phyloP scores from a whole-genome alignment of 2,329 filamentous ascomycete species.

The Zopfia rhizophila region DNA sequence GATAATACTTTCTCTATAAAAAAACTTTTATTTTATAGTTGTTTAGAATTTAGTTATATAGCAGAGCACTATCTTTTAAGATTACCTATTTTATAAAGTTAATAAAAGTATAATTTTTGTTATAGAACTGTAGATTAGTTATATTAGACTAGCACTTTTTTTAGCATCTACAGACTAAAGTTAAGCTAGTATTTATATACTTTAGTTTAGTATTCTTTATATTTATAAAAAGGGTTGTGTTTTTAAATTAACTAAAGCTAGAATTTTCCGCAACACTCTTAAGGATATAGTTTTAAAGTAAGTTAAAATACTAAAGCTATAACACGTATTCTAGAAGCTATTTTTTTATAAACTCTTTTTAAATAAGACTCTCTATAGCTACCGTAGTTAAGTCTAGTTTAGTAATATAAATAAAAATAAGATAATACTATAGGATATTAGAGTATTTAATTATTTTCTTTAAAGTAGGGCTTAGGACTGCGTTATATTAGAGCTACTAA shows the following conservation, averaged over 20 bases:
- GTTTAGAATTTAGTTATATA: not conserved
- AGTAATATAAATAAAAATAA: not conserved
- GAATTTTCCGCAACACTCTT: not conserved
- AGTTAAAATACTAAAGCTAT: not conserved
- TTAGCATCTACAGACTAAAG: not conserved
- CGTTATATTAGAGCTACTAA: too few species aligned
- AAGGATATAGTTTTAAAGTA: not conserved
- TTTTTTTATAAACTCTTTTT: not conserved
- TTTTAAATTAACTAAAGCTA: not conserved
- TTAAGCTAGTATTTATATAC: not conserved
- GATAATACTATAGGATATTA: too few species aligned
- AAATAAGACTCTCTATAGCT: not conserved
- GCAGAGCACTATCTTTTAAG: not conserved
- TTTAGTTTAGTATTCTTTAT: not conserved
- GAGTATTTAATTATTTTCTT: too few species aligned
- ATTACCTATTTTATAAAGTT: not conserved
- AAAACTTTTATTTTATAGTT: not conserved
- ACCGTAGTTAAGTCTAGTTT: not conserved
- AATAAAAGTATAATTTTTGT: not conserved
- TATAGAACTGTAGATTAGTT: not conserved
- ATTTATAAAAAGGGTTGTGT: not conserved
- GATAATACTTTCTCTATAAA: not conserved
- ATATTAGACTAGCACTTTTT: not conserved
- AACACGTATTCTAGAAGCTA: conserved; percentile 1
- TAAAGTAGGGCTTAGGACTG: too few species aligned